These are phyloP conservation scores for Coemansia sp. DNA, from an alignment of 192 early-diverging fungal species.

Conservation along the genomic window DNA sequence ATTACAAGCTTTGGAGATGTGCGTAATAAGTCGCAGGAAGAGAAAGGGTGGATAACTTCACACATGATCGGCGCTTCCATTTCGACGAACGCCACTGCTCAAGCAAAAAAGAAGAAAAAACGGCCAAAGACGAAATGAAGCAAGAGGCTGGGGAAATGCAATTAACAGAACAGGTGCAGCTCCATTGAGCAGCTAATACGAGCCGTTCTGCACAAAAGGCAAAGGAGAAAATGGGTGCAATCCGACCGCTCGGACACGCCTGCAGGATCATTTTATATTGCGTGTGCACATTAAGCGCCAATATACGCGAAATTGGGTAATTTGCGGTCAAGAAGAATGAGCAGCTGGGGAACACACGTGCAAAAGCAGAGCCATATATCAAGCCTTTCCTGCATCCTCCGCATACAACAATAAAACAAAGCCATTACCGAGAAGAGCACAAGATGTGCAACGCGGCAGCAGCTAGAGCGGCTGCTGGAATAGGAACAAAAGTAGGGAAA, in stretches of 20 bases:
- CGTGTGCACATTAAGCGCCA: too few relatives aligned
- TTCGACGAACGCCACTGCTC: slow-evolving; percentile 12
- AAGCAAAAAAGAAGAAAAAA: neutral
- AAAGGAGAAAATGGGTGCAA: neutral
- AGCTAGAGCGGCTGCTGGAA: neutral
- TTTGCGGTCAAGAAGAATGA: too few relatives aligned
- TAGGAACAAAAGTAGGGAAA: neutral
- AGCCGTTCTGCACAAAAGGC: neutral
- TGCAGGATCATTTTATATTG: too few relatives aligned
- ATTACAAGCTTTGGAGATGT: neutral
- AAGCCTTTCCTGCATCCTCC: too few relatives aligned
- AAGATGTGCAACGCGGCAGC: neutral
- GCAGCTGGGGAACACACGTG: too few relatives aligned
- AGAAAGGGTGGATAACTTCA: slow-evolving; percentile 4
- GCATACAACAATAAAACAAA: too few relatives aligned
- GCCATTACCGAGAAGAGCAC: neutral
- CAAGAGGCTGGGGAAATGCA: neutral
- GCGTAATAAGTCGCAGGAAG: slow-evolving; percentile 1
- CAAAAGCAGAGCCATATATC: too few relatives aligned
- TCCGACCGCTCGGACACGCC: too few relatives aligned
- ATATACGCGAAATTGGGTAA: too few relatives aligned
- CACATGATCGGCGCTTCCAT: slow-evolving; percentile 14
- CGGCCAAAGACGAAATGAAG: neutral
- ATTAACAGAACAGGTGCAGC: neutral
- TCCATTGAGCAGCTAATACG: neutral